phyloP scores from a whole-genome alignment of 345 rosid genomes.

The Conringia planisiliqua region DNA sequence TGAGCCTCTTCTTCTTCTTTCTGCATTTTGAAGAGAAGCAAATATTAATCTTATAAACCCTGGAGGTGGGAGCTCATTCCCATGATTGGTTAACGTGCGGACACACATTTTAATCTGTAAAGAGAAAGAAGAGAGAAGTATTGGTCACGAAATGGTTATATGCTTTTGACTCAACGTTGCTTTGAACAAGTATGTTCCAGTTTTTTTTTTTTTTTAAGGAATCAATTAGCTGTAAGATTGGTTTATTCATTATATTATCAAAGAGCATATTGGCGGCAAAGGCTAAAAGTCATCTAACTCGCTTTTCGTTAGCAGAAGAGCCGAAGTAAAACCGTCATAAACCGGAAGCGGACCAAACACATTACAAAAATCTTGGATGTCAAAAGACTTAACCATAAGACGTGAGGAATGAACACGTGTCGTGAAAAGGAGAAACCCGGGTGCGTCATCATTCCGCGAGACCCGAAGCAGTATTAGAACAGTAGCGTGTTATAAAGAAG shows the following conservation, averaged over 20 bases:
- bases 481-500: background rate
- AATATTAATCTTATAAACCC: background rate
- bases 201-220: background rate
- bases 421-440: background rate
- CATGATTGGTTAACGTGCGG: conserved; percentile 28
- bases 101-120: conserved; percentile 22
- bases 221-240: background rate
- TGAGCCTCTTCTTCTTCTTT: conserved; percentile 12
- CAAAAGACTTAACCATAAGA: background rate
- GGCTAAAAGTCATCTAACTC: background rate
- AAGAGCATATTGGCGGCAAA: conserved; percentile 23
- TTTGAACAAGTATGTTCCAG: background rate
- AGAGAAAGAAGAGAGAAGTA: conserved; percentile 4
- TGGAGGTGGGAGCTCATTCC: conserved; percentile 13
- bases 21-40: background rate
- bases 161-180: conserved; percentile 28
- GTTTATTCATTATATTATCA: background rate
- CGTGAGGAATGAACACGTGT: conserved; percentile 13
- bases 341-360: background rate
- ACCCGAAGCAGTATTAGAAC: background rate
- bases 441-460: background rate
- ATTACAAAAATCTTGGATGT: background rate
- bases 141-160: conserved; percentile 18
- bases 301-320: no score
- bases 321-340: background rate